Base-by-base conservation (phyloP, 2,329 filamentous ascomycete species). In the Talaromyces sp. region DNA sequence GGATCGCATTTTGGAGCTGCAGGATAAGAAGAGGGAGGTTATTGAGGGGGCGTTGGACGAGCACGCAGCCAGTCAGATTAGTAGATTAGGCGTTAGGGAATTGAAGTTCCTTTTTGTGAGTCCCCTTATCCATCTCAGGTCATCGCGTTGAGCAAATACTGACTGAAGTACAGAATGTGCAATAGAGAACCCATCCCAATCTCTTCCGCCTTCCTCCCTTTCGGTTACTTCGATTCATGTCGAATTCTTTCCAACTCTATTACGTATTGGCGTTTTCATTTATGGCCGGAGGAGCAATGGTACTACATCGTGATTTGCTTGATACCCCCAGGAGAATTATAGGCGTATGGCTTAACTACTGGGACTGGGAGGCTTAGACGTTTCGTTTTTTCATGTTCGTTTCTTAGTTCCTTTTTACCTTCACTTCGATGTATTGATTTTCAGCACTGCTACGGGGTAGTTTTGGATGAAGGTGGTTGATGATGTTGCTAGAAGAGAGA, bases 1-100 rank as follows among this genome's bases (percentile, higher is more conserved):
- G 74, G 92, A 96, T 71, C 86, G 92, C 7, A 96, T 97, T 66
- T 80, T 93, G 35, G 82, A 82, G 25, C 78, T 96, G 16, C 92
- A 96, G 72, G 85, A 93, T 58, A 82, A 85, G 73, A 97, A 96
- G 79, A 85, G 89, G 23, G 81, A 84, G 48, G 79, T 96, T 40
- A 91, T 96, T 40, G 87, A 91, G 65, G 83, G 86, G 9, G 93
- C 92, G 1, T 82, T 97, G 23, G 90, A 95, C 69, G 91, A 96
- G 75, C 84, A 84, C 28, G 88, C 87, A 42, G 84, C 84, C 37
- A 84, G 85, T 70, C 85, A 82, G 64, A 80, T 96, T 58, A 85
- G 86, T 7, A 82, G 90, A 44, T 81, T 96, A 12, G 84, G 83
- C 60, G 78, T 83, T 1, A 79, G 80, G 37, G 90, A 96, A 69